phyloP scores from a whole-genome alignment of 768 basidiomycete genomes.

The Hericium erinaceus region DNA sequence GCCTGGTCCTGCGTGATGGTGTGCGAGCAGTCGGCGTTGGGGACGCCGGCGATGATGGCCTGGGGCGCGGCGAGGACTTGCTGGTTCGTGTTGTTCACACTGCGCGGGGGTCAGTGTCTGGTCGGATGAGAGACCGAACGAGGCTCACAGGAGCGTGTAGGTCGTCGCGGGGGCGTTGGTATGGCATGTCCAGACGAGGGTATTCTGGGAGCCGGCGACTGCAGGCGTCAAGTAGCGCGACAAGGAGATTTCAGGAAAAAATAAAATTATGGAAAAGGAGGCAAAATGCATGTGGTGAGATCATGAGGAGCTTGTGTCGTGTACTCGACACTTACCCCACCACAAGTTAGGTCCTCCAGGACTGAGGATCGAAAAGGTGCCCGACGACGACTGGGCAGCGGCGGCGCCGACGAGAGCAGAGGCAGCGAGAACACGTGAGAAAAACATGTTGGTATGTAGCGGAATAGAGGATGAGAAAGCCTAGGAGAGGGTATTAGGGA shows the following conservation, averaged over 20 bases:
- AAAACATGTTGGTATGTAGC: slow-evolving; percentile 22
- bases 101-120: slow-evolving; percentile 16
- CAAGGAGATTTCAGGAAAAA: background rate
- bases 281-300: too few relatives aligned
- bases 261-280: too few relatives aligned
- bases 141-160: slow-evolving; percentile 22
- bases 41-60: slow-evolving; percentile 39
- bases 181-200: slow-evolving; percentile 49
- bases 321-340: slow-evolving; percentile 44
- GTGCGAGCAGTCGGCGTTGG: slow-evolving; percentile 53
- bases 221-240: slow-evolving; percentile 1
- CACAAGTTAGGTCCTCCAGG: slow-evolving; percentile 37
- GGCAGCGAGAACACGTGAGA: slow-evolving; percentile 22
- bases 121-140: slow-evolving; percentile 3
- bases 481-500: slow-evolving; percentile 4
- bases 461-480: background rate
- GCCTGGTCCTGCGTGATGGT: slow-evolving; percentile 38
- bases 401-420: slow-evolving; percentile 29
- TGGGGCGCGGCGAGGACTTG: slow-evolving; percentile 30
- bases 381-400: slow-evolving; percentile 18
- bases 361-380: slow-evolving; percentile 32
- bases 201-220: slow-evolving; percentile 53
- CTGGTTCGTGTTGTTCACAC: slow-evolving; percentile 36
- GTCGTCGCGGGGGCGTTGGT: slow-evolving; percentile 24
- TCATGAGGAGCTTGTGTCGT: too few relatives aligned